phyloP scores from a whole-genome alignment of 257 asterid species.

The Ilex asprella region DNA sequence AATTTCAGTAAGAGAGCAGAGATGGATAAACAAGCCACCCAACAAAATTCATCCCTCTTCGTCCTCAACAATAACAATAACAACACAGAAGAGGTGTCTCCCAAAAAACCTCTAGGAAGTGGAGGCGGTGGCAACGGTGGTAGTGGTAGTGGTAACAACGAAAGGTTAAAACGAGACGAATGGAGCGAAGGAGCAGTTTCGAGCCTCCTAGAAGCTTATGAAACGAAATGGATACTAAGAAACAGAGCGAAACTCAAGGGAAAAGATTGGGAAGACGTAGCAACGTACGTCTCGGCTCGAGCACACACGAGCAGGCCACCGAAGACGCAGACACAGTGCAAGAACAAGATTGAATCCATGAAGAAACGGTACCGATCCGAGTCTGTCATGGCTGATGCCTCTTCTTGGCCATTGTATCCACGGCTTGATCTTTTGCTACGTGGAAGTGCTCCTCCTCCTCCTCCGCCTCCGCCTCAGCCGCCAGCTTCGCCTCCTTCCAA shows the following conservation, averaged over 20 bases:
- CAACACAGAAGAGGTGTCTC: slow-evolving; percentile 23
- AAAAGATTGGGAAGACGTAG: slow-evolving; percentile 90
- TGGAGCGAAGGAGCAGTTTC: slow-evolving; percentile 94
- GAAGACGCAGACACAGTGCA: slow-evolving; percentile 82
- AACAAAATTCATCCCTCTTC: slow-evolving; percentile 35
- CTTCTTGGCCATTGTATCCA: slow-evolving; percentile 75
- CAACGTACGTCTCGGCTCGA: slow-evolving; percentile 55
- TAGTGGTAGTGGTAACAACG: slow-evolving; percentile 14
- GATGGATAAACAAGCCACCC: slow-evolving; percentile 49
- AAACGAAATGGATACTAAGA: slow-evolving; percentile 69
- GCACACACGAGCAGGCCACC: slow-evolving; percentile 32
- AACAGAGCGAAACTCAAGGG: slow-evolving; percentile 87
- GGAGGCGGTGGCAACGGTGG: neutral
- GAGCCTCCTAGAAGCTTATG: slow-evolving; percentile 68
- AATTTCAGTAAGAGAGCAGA: slow-evolving; percentile 22
- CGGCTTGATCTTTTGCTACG: slow-evolving; percentile 77
- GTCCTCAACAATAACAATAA: slow-evolving; percentile 29
- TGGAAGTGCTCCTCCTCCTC: slow-evolving; percentile 34
- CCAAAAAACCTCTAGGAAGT: slow-evolving; percentile 24
- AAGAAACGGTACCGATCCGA: slow-evolving; percentile 88
- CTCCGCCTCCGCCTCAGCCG: neutral
- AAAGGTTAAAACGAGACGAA: slow-evolving; percentile 69
- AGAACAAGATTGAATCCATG: slow-evolving; percentile 91
- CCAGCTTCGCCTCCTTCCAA: slow-evolving; percentile 1
- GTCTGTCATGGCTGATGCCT: slow-evolving; percentile 50